Base-by-base conservation (phyloP, 768 basidiomycete species). In the Amyloporia xantha region DNA sequence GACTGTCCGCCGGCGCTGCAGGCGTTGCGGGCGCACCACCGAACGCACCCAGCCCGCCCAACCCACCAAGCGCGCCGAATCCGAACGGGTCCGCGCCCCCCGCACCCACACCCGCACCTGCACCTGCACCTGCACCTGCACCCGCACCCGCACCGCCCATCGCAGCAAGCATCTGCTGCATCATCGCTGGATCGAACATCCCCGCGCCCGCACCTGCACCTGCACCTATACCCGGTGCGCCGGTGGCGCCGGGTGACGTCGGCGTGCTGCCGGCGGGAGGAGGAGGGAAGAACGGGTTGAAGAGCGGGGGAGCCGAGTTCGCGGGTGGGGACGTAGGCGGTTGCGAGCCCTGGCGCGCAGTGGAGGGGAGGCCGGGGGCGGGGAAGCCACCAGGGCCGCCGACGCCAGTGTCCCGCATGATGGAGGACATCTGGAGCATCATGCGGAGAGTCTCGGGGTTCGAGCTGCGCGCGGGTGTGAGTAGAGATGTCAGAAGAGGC, bases 371-470 rank as follows among this genome's bases (percentile, higher is more conserved):
- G 2, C 86, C 85, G 0, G 84, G 82, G 0, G 82, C 78, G 4
- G 83, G 83, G 68, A 85, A 78, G 1, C 63, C 60, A 35, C 67
- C 63, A 0, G 62, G 28, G 50, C 56, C 62, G 11, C 49, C 60
- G 23, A 63, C 59, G 24, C 53, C 50, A 24, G 64, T 63, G 25
- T 62, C 55, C 17, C 73, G 69, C 61, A 86, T 64, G 63, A 72
- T 62, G 40, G 71, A 60, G 4, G 84, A 78, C 84, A 91, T 85
- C 51, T 82, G 84, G 51, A 91, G 69, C 80, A 90, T 86, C 43
- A 72, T 71, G 51, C 83, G 82, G 53, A 95, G 71, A 12, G 72
- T 70, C 51, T 91, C 81, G 0, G 92, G 92, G 66, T 91, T 86
- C 4, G 89, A 78, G 35, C 82, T 84, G 35, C 23, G 21, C 44